Evolutionary conservation across 2,329 filamentous ascomycete species (phyloP).

Genomic region (Talaromyces funiculosus): DNA sequence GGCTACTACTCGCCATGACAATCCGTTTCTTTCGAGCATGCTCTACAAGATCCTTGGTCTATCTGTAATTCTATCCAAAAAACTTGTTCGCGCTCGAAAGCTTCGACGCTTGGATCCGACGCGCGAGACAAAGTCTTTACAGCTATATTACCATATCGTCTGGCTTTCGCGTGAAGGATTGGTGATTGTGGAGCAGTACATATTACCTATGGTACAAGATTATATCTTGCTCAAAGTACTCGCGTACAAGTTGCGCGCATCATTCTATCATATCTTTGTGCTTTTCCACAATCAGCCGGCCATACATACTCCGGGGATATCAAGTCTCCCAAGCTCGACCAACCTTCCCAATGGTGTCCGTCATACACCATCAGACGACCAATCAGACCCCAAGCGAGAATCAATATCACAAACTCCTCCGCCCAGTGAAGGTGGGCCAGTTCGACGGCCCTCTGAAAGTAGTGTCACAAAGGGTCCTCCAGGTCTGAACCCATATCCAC

Average conservation of each 20-base stretch:
- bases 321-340: conserved; percentile 28
- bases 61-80: conserved; percentile 78
- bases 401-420: conserved; percentile 41
- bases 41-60: conserved; percentile 89
- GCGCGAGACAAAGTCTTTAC: conserved; percentile 70
- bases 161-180: conserved; percentile 93
- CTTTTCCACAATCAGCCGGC: conserved; percentile 89
- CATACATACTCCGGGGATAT: conserved; percentile 57
- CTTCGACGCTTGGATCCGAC: conserved; percentile 74
- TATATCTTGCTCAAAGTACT: conserved; percentile 82
- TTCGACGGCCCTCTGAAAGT: conserved; percentile 26
- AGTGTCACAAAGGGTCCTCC: conserved; percentile 35
- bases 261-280: conserved; percentile 94
- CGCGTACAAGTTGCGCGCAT: conserved; percentile 84
- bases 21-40: conserved; percentile 66
- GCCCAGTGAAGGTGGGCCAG: conserved; percentile 54
- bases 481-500: conserved; percentile 30
- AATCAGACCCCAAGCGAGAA: conserved; percentile 21
- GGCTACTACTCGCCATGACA: conserved; percentile 68
- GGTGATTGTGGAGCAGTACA: conserved; percentile 75
- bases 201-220: conserved; percentile 75
- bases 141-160: conserved; percentile 84
- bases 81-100: conserved; percentile 76
- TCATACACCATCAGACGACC: conserved; percentile 4
- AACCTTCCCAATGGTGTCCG: conserved; percentile 23